Evolutionary conservation across 441 rosid species (phyloP).

Genomic region (Populus hybrid): DNA sequence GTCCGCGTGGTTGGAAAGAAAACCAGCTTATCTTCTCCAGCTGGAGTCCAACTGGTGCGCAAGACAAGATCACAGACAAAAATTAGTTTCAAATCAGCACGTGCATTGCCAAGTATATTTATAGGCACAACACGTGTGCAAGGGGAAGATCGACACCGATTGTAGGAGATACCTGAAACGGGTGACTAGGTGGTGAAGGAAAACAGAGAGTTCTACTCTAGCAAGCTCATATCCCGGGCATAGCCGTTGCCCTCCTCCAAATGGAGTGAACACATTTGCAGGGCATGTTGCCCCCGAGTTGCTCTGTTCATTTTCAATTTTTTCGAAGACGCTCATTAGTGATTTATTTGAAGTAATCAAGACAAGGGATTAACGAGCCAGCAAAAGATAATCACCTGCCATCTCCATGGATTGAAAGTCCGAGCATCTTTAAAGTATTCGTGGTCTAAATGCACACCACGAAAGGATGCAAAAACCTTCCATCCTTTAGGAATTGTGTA

Average conservation of each 20-base stretch:
- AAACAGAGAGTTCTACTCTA: slow-evolving; percentile 80
- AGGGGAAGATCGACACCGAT: not conserved
- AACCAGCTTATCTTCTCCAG: slow-evolving; percentile 77
- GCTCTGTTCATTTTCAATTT: slow-evolving; percentile 31
- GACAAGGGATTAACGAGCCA: not conserved
- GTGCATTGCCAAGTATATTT: not conserved
- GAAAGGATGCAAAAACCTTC: slow-evolving; percentile 85
- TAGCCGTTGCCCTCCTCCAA: slow-evolving; percentile 88
- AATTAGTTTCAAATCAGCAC: not conserved
- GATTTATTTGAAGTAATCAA: not conserved
- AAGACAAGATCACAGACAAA: not conserved
- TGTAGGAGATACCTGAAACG: slow-evolving; percentile 59
- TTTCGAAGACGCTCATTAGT: not conserved
- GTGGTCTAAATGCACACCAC: slow-evolving; percentile 83
- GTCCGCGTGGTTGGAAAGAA: slow-evolving; percentile 95
- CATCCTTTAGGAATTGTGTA: slow-evolving; percentile 89
- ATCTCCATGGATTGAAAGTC: slow-evolving; percentile 95
- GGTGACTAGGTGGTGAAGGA: slow-evolving; percentile 82
- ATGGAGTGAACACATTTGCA: slow-evolving; percentile 67
- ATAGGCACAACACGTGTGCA: not conserved
- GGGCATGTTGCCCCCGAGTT: slow-evolving; percentile 49
- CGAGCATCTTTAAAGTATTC: slow-evolving; percentile 83
- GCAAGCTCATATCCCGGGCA: slow-evolving; percentile 98
- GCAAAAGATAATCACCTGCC: slow-evolving; percentile 59
- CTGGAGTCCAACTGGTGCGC: slow-evolving; percentile 75